Conservation (phyloP, 2,329 filamentous ascomycete genomes). For the Aspergillus spinulosporus region DNA sequence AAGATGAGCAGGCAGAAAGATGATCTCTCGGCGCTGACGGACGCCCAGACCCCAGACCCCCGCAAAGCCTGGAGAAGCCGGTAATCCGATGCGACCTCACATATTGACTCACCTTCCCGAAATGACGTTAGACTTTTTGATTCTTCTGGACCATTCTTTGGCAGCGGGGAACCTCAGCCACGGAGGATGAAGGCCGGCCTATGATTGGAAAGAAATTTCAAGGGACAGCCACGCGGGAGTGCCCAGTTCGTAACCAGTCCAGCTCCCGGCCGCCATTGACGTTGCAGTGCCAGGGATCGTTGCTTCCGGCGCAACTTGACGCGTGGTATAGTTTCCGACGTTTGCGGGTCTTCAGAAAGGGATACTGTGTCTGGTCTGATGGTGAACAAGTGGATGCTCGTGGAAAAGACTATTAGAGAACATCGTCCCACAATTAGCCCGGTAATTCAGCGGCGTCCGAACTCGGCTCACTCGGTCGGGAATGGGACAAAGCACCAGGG, state of each 20-base stretch:
- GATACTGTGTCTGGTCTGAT: background rate
- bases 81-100: slow-evolving; percentile 1
- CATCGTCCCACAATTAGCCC: slow-evolving; percentile 4
- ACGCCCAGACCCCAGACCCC: slow-evolving; percentile 10
- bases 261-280: background rate
- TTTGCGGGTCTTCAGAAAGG: background rate
- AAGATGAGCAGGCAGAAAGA: slow-evolving; percentile 8
- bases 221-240: slow-evolving; percentile 3
- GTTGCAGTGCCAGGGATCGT: background rate
- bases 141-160: background rate
- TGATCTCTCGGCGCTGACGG: slow-evolving; percentile 19
- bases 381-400: background rate
- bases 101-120: background rate
- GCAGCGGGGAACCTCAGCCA: background rate
- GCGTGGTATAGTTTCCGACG: background rate
- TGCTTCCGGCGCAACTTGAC: background rate
- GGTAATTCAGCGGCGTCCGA: slow-evolving; percentile 1
- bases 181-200: background rate
- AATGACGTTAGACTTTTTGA: background rate
- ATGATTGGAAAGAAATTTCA: slow-evolving; percentile 1
- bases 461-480: background rate
- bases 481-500: background rate
- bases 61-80: slow-evolving; percentile 2
- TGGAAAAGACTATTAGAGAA: slow-evolving; percentile 1
- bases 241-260: slow-evolving; percentile 2